Percentiles rank a stretch among this genome's conserved stretches.
These are phyloP conservation scores for Stephanodiscus minutulus DNA, from an alignment of 108 stramenopile species.

Conservation along the genomic window DNA sequence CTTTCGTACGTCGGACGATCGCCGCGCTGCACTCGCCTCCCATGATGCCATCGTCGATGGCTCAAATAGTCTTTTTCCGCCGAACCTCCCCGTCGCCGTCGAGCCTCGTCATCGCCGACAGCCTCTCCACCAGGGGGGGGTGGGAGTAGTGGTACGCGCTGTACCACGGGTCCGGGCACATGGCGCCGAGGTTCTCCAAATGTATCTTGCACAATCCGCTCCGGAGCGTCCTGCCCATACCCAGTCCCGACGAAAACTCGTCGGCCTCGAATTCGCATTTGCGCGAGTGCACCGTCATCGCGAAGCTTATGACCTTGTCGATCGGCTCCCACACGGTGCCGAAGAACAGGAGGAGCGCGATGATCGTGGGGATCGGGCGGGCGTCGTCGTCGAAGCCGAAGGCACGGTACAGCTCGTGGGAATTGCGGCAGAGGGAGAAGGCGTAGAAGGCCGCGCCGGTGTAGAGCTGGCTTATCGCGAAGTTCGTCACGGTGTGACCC, in stretches of 20 bases:
- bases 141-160: conserved; percentile 95
- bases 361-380: conserved; percentile 78
- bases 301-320: conserved; percentile 90
- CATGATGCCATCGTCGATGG: too few relatives aligned
- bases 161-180: conserved; percentile 92
- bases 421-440: conserved; percentile 84
- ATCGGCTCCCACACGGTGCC: conserved; percentile 95
- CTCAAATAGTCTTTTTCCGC: not conserved
- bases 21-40: too few relatives aligned
- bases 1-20: too few relatives aligned
- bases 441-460: conserved; percentile 88
- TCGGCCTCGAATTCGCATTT: conserved; percentile 94
- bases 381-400: conserved; percentile 92
- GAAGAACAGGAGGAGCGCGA: conserved; percentile 93
- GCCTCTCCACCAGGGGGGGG: conserved; percentile 95
- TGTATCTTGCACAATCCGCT: conserved; percentile 95
- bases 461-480: conserved; percentile 91
- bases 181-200: conserved; percentile 93
- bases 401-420: conserved; percentile 80
- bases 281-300: conserved; percentile 88
- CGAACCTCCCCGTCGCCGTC: conserved; percentile 47
- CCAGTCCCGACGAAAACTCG: conserved; percentile 84
- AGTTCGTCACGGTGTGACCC: conserved; percentile 94
- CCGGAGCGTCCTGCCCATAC: conserved; percentile 79
- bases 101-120: conserved; percentile 90